Evolutionary conservation across 2,329 filamentous ascomycete genomes (phyloP), one percentile per base, ranked within the genome.

Genomic region (Colletotrichum euphorbiae): DNA sequence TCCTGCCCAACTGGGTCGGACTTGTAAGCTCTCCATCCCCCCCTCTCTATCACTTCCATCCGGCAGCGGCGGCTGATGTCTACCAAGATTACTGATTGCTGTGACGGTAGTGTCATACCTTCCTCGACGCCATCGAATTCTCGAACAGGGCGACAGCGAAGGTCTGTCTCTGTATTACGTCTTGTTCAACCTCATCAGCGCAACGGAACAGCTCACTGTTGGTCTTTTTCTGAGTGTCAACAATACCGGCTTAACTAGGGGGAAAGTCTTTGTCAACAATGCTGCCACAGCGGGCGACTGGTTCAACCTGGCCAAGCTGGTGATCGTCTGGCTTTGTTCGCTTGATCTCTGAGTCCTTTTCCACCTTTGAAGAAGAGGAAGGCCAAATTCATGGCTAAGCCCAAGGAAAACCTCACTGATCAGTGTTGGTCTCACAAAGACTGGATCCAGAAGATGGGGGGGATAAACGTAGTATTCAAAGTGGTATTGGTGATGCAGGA

Each of bases 301-400:
- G 62, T 15, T 65, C 33, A 69, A 69, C 15, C 33, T 69, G 13
- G 28, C 13, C 5, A 62, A 69, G 50, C 50, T 69, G 2, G 36
- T 6, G 2, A 19, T 56, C 24, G 43, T 69, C 2, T 69, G 62
- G 50, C 3, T 62, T 21, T 57, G 42, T 42, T 43, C 36, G 4
- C 17, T 67, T 6, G 3, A 19, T 8, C 12, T 67, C 51, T 67
- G 2, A 6, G 63, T 38, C n/a, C n/a, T n/a, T n/a, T n/a, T n/a
- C n/a, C n/a, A n/a, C n/a, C n/a, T n/a, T n/a, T n/a, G n/a, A n/a
- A n/a, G n/a, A n/a, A n/a, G n/a, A n/a, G n/a, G n/a, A n/a, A n/a
- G n/a, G n/a, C n/a, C n/a, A n/a, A n/a, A n/a, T n/a, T n/a, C n/a
- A n/a, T n/a, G n/a, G n/a, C n/a, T n/a, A n/a, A n/a, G n/a, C n/a